phyloP scores from a whole-genome alignment of 2,329 filamentous ascomycete species.

The Colletotrichum sp. region DNA sequence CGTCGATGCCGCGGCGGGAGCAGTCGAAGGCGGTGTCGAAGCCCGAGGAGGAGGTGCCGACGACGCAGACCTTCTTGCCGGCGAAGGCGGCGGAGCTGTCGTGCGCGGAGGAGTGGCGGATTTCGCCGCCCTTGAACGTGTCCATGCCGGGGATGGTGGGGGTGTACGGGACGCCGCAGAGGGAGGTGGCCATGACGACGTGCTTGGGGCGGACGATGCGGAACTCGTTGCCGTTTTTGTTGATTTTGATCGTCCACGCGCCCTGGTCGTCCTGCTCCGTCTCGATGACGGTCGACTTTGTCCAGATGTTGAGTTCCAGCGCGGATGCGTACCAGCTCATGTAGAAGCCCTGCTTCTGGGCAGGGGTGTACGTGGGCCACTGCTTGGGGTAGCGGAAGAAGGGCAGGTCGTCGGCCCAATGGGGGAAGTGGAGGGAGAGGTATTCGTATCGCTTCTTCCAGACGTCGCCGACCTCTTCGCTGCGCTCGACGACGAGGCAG shows the following conservation, averaged over 20 bases:
- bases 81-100: background rate
- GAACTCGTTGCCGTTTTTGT: slow-evolving; percentile 32
- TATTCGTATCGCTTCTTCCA: background rate
- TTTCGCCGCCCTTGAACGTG: background rate
- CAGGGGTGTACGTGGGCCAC: slow-evolving; percentile 12
- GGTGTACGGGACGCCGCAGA: slow-evolving; percentile 48
- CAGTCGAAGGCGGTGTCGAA: background rate
- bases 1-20: background rate
- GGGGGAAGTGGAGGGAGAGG: background rate
- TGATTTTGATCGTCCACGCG: background rate
- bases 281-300: background rate
- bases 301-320: background rate
- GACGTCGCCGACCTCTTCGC: slow-evolving; percentile 37
- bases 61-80: background rate
- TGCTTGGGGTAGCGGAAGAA: background rate
- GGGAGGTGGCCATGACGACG: slow-evolving; percentile 59
- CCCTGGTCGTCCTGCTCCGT: background rate
- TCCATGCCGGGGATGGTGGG: slow-evolving; percentile 32
- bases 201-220: slow-evolving; percentile 55
- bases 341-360: background rate
- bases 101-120: background rate
- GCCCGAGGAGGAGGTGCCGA: background rate
- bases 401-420: background rate
- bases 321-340: background rate
- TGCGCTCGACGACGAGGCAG: background rate